These are phyloP conservation scores for Trichoderma oligosporum DNA, from an alignment of 2,329 filamentous ascomycete species.

Conservation along the genomic window DNA sequence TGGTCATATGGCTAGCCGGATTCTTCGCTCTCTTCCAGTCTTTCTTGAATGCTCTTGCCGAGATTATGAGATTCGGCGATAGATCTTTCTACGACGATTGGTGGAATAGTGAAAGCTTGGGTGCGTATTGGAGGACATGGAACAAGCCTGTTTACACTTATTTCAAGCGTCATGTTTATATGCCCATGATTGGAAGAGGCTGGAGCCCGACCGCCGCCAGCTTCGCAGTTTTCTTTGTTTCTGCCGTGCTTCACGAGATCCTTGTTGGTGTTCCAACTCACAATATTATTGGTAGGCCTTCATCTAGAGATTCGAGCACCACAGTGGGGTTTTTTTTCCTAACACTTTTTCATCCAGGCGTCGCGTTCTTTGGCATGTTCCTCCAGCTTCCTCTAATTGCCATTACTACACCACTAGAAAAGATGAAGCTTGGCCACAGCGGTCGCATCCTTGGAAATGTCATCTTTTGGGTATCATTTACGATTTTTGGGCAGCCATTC, in stretches of 20 bases:
- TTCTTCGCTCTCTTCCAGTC: constrained; percentile 98
- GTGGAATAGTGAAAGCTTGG: constrained; percentile 91
- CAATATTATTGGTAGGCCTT: constrained; percentile 71
- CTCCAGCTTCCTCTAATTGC: constrained; percentile 84
- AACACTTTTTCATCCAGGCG: constrained; percentile 49
- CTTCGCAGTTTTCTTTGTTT: constrained; percentile 80
- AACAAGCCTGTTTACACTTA: constrained; percentile 97
- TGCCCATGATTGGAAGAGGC: constrained; percentile 79
- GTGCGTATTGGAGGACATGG: constrained; percentile 92
- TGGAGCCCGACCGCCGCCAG: constrained; percentile 70
- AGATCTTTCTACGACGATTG: constrained; percentile 94
- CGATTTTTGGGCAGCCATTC: constrained; percentile 89
- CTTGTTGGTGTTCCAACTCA: constrained; percentile 93
- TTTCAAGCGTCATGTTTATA: constrained; percentile 92
- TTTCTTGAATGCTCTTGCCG: constrained; percentile 83
- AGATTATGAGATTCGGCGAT: constrained; percentile 86
- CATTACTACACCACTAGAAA: constrained; percentile 74
- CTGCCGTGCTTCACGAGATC: constrained; percentile 84
- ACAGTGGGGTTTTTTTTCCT: constrained; percentile 1
- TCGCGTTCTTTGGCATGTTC: constrained; percentile 93
- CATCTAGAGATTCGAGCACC: too few relatives aligned
- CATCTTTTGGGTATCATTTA: constrained; percentile 96
- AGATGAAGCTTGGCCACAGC: constrained; percentile 64
- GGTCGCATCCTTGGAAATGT: constrained; percentile 83
- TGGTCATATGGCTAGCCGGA: constrained; percentile 94